Evolutionary conservation across 73 alveolate species (phyloP).

Genomic region (Symbiodinium pilosum): DNA sequence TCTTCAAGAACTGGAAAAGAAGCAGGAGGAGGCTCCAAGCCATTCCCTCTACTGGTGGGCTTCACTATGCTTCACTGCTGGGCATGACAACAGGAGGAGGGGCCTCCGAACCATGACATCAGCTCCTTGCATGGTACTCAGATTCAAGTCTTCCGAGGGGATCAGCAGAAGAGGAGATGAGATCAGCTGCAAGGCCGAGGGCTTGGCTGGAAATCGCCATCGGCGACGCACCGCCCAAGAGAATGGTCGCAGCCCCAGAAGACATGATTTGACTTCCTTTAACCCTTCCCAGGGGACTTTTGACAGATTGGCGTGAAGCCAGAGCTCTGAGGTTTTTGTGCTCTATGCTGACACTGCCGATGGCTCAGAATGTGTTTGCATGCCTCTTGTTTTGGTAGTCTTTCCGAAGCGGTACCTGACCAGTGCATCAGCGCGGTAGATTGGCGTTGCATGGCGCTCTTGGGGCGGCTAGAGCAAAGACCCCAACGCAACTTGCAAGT

Average conservation of each 20-base stretch:
- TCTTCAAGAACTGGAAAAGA: conserved; percentile 24
- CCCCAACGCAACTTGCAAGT: too few species aligned
- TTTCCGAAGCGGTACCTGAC: too few species aligned
- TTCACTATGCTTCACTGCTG: too few species aligned
- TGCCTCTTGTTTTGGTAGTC: too few species aligned
- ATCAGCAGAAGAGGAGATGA: too few species aligned
- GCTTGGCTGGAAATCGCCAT: conserved; percentile 85
- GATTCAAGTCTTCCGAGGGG: too few species aligned
- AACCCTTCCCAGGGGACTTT: neutral
- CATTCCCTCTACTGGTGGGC: neutral
- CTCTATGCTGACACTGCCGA: conserved; percentile 51
- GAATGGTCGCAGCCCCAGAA: neutral
- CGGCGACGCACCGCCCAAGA: neutral
- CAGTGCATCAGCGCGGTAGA: too few species aligned
- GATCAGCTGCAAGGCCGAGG: conserved; percentile 83
- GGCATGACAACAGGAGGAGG: conserved; percentile 61
- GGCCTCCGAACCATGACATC: conserved; percentile 53
- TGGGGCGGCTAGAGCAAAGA: too few species aligned
- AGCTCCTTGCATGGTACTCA: conserved; percentile 6
- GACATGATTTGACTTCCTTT: neutral
- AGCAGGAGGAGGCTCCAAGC: conserved; percentile 38
- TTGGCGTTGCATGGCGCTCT: too few species aligned
- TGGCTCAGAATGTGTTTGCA: neutral
- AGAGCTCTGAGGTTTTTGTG: conserved; percentile 35
- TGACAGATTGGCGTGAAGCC: neutral